A percentile compares a stretch with the other conserved stretches of the same genome.
These are phyloP conservation scores for Globisporangium echinulatum DNA, from an alignment of 352 stramenopile species.

Conservation along the genomic window DNA sequence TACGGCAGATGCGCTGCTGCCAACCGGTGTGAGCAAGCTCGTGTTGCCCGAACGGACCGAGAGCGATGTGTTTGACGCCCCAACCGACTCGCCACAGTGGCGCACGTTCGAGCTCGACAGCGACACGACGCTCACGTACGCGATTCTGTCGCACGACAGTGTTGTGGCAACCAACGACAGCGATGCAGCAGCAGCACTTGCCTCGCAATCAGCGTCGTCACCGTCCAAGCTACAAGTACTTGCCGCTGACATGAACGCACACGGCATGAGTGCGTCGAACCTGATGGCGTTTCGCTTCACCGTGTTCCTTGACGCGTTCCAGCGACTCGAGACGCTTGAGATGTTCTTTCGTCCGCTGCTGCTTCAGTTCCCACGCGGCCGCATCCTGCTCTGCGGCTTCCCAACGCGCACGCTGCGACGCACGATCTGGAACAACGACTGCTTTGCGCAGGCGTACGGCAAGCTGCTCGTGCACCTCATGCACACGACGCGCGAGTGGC, in stretches of 20 bases:
- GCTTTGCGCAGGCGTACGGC: slow-evolving; percentile 33
- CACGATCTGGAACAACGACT: slow-evolving; percentile 45
- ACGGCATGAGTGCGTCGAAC: slow-evolving; percentile 2
- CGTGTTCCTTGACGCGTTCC: slow-evolving; percentile 61
- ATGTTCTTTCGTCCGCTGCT: slow-evolving; percentile 53
- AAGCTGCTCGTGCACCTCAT: slow-evolving; percentile 49
- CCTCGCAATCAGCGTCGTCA: not conserved
- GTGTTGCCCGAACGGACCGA: slow-evolving; percentile 5
- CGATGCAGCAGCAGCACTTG: not conserved
- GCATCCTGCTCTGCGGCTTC: slow-evolving; percentile 60
- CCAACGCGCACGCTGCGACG: slow-evolving; percentile 27
- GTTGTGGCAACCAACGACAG: not conserved
- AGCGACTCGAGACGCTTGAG: slow-evolving; percentile 50
- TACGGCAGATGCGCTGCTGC: not conserved
- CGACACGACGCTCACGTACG: slow-evolving; percentile 39
- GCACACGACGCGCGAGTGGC: slow-evolving; percentile 49
- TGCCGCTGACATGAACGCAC: slow-evolving; percentile 11
- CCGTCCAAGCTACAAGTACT: slow-evolving; percentile 1
- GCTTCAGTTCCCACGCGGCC: slow-evolving; percentile 50
- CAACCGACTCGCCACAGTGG: slow-evolving; percentile 26
- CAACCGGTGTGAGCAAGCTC: not conserved
- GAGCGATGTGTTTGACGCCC: slow-evolving; percentile 26
- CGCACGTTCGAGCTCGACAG: slow-evolving; percentile 35
- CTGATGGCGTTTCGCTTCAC: slow-evolving; percentile 43
- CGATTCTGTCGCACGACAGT: slow-evolving; percentile 36